Base-by-base conservation (phyloP, 768 basidiomycete genomes). In the Podaxis carcinomalis region DNA sequence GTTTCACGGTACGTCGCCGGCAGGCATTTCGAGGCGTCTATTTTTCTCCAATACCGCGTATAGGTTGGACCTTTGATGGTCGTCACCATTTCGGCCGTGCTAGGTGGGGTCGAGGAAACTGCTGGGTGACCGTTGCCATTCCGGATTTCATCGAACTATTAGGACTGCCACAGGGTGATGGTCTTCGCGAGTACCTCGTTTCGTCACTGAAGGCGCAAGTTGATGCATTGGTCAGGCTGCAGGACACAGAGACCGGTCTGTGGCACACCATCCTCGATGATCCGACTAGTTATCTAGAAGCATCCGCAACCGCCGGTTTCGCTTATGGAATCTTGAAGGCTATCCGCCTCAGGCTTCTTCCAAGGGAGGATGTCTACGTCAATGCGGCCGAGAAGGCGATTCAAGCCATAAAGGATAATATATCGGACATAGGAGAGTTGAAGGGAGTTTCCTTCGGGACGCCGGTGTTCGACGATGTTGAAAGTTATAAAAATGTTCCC, bases 261-360 rank as follows among this genome's bases (percentile, higher is more conserved):
- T 84, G 83, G 82, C 82, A 81, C 65, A 84, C 83, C 13, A 74
- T 84, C 55, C 68, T 85, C 42, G 78, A 81, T 63, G 83, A 83
- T 68, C 70, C 76, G 27, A 75, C 72, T 1, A 80, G 78, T 19
- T 83, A 84, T 66, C 72, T 83, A 21, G 81, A 84, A 68, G 78
- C 77, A 2, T 81, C 79, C 2, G 76, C 76, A 11, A 77, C 78
- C 2, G 80, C 80, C 32, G 79, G 80, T 4, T 81, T 81, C 65
- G 77, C 79, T 13, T 80, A 79, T 65, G 80, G 78, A 2, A 79
- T 81, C 35, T 59, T 79, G 37, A 79, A 78, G 63, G 69, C 78
- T 2, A 66, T 80, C 16, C 72, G 80, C n/a, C 58, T 78, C 35
- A 71, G 78, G 50, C 72, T 79, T 61, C 73, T 80, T 25, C 74